Evolutionary conservation across 441 rosid genomes (phyloP).

Genomic region (Erysimum pusillum): DNA sequence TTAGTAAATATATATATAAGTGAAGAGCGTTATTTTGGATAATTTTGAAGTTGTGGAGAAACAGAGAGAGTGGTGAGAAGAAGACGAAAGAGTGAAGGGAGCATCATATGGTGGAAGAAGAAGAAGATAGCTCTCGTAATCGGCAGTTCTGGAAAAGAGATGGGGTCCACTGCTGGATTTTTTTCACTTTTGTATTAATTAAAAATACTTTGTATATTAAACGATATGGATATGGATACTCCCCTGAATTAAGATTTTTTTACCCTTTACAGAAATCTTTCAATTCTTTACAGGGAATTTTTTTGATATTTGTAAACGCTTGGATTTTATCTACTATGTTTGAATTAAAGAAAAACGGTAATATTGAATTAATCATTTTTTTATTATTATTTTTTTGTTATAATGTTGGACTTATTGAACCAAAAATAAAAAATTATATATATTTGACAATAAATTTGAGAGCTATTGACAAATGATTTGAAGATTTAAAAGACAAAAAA

Average conservation of each 20-base stretch:
- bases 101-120: slow-evolving; percentile 36
- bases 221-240: slow-evolving; percentile 37
- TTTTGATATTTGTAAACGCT: background rate
- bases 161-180: slow-evolving; percentile 43
- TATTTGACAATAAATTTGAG: background rate
- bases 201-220: background rate
- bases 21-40: background rate
- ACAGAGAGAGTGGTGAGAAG: slow-evolving; percentile 43
- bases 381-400: background rate
- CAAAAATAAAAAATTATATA: background rate
- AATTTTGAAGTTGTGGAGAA: slow-evolving; percentile 25
- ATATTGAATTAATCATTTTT: too few species aligned
- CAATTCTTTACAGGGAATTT: background rate
- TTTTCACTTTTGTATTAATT: slow-evolving; percentile 32
- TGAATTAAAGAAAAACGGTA: background rate
- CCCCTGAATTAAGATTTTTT: slow-evolving; percentile 1
- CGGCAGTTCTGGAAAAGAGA: slow-evolving; percentile 42
- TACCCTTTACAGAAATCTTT: background rate
- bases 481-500: background rate
- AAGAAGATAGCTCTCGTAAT: slow-evolving; percentile 49
- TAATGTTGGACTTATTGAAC: background rate
- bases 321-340: background rate
- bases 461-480: background rate
- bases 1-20: background rate
- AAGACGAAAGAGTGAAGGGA: slow-evolving; percentile 43